Evolutionary conservation across 352 stramenopile species (phyloP).

Genomic region (Phytophthora tentaculata): DNA sequence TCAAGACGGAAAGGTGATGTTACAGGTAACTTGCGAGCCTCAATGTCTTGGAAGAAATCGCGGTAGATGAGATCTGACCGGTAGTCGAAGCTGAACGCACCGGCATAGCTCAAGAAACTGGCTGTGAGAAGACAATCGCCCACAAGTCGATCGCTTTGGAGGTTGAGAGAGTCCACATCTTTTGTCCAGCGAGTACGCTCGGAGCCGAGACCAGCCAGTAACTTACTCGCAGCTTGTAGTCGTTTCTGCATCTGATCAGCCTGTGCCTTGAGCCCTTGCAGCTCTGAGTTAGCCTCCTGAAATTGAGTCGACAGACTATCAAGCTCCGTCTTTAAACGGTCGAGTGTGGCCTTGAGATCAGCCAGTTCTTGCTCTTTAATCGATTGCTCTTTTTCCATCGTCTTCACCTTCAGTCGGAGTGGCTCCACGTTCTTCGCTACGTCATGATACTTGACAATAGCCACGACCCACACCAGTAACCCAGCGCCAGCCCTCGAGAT

Average conservation of each 20-base stretch:
- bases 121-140: conserved; percentile 92
- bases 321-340: conserved; percentile 86
- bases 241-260: conserved; percentile 96
- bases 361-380: conserved; percentile 90
- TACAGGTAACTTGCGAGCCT: conserved; percentile 73
- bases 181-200: conserved; percentile 93
- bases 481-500: conserved; percentile 92
- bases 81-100: conserved; percentile 93
- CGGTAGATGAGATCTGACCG: conserved; percentile 89
- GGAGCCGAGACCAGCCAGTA: conserved; percentile 91
- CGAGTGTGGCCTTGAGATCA: conserved; percentile 87
- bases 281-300: conserved; percentile 90
- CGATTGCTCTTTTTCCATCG: conserved; percentile 93
- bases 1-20: conserved; percentile 91
- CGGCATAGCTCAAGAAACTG: conserved; percentile 92
- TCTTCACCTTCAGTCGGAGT: conserved; percentile 91
- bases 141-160: conserved; percentile 87
- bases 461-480: conserved; percentile 93
- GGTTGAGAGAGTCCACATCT: conserved; percentile 89
- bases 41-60: conserved; percentile 90
- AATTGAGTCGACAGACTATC: conserved; percentile 93
- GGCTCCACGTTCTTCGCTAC: conserved; percentile 96
- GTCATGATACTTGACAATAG: conserved; percentile 96
- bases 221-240: conserved; percentile 91
- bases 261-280: conserved; percentile 92